These are phyloP conservation scores for Collybiopsis luxurians DNA, from an alignment of 768 basidiomycete genomes.

Conservation along the genomic window DNA sequence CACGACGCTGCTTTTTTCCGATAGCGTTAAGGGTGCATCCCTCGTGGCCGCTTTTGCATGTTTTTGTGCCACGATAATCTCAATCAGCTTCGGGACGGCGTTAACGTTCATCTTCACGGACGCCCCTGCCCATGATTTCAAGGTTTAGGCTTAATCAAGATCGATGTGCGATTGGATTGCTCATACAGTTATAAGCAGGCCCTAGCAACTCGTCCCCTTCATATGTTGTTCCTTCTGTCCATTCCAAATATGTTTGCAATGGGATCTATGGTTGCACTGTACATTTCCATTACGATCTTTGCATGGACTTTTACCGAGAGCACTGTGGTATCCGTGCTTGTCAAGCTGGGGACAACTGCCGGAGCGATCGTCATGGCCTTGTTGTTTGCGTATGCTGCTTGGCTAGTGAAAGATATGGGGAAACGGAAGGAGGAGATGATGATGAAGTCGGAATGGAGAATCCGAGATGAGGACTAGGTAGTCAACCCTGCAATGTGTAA, in stretches of 20 bases:
- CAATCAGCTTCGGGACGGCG: constrained; percentile 13
- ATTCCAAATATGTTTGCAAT: constrained; percentile 13
- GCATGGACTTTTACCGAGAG: constrained; percentile 8
- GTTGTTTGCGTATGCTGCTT: constrained; percentile 8
- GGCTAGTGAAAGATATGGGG: constrained; percentile 11
- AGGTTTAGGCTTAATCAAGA: too few relatives aligned
- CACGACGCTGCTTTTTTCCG: constrained; percentile 10
- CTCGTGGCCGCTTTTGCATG: constrained; percentile 10
- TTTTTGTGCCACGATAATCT: constrained; percentile 9
- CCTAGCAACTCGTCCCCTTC: constrained; percentile 7
- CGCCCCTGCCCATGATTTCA: constrained; percentile 7
- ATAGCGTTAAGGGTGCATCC: constrained; percentile 8
- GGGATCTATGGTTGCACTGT: constrained; percentile 12
- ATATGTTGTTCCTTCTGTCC: constrained; percentile 10
- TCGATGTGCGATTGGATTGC: too few relatives aligned
- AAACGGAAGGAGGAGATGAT: background rate
- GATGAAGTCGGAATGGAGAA: background rate
- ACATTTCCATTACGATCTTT: constrained; percentile 9
- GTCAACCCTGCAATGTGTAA: too few relatives aligned
- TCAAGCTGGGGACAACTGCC: constrained; percentile 10
- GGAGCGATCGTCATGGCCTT: constrained; percentile 9
- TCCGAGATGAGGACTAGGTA: background rate
- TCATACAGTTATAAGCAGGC: background rate
- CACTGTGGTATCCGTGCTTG: constrained; percentile 2
- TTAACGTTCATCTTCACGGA: constrained; percentile 12